Evolutionary conservation across 768 basidiomycete species (phyloP).

Genomic region (Mycena filopes): DNA sequence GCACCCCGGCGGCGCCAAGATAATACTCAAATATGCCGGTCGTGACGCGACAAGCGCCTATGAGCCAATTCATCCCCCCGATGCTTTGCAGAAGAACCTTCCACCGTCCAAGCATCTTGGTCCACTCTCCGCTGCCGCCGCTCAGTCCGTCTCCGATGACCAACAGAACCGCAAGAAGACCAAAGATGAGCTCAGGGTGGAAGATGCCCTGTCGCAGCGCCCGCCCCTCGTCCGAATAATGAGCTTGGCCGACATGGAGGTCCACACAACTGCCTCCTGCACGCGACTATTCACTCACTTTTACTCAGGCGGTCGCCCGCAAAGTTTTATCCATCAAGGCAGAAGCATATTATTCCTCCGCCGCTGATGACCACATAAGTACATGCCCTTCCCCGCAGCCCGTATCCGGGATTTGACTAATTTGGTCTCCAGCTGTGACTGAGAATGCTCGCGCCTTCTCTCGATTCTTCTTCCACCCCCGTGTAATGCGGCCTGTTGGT

Average conservation of each 20-base stretch:
- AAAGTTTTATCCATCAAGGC: constrained; percentile 79
- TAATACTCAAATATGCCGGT: constrained; percentile 88
- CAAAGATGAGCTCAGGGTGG: constrained; percentile 76
- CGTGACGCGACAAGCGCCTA: constrained; percentile 83
- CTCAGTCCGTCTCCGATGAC: constrained; percentile 47
- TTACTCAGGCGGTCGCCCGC: constrained; percentile 71
- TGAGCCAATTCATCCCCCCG: constrained; percentile 87
- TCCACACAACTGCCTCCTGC: constrained; percentile 38
- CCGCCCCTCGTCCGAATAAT: constrained; percentile 78
- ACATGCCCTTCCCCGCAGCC: constrained; percentile 38
- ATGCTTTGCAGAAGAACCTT: constrained; percentile 79
- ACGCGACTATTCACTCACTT: constrained; percentile 8
- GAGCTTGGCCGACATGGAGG: constrained; percentile 87
- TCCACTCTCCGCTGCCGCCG: constrained; percentile 60
- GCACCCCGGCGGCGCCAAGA: constrained; percentile 84
- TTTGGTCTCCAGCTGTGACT: constrained; percentile 54
- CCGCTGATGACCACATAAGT: constrained; percentile 88
- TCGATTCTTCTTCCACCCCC: constrained; percentile 88
- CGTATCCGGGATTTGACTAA: not conserved
- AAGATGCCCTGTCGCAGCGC: constrained; percentile 65
- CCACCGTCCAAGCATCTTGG: constrained; percentile 80
- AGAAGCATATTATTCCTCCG: constrained; percentile 86
- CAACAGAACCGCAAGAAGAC: constrained; percentile 61
- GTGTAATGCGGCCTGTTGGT: constrained; percentile 78
- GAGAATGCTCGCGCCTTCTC: constrained; percentile 87